Conservation (phyloP, 352 stramenopile genomes). For the Globisporangium polare region DNA sequence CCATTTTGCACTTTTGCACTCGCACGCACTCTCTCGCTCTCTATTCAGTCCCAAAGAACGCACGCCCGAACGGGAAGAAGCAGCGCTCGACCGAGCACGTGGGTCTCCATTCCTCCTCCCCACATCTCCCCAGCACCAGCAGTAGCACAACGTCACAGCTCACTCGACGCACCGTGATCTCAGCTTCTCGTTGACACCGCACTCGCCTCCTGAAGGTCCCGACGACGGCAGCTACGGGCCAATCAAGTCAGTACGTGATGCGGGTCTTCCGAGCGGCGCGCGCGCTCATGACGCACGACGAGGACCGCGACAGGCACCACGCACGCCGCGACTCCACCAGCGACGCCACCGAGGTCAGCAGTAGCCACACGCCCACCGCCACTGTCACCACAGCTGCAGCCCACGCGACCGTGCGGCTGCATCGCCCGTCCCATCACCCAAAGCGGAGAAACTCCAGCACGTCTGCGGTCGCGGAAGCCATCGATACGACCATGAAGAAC, state of each 20-base stretch:
- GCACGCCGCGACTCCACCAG: not conserved
- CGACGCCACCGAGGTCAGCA: not conserved
- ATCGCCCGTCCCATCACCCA: not conserved
- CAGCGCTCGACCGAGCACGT: no score
- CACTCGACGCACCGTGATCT: not conserved
- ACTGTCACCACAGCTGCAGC: not conserved
- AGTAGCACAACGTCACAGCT: not conserved
- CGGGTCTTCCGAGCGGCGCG: slow-evolving; percentile 3
- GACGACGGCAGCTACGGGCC: not conserved
- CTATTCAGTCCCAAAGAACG: not conserved
- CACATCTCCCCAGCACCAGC: not conserved
- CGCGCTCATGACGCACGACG: not conserved
- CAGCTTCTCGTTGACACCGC: not conserved
- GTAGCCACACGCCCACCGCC: no score
- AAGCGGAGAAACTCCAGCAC: not conserved
- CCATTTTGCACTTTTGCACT: no score
- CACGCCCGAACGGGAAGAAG: not conserved
- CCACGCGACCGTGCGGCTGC: not conserved
- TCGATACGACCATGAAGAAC: slow-evolving; percentile 55
- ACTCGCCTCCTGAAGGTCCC: not conserved
- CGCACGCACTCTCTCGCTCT: not conserved
- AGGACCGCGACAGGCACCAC: not conserved
- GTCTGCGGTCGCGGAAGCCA: slow-evolving; percentile 4
- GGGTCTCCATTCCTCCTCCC: not conserved
- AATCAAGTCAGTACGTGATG: not conserved